These are phyloP conservation scores for Linum usitatissimum DNA, from an alignment of 345 rosid species.

Conservation along the genomic window DNA sequence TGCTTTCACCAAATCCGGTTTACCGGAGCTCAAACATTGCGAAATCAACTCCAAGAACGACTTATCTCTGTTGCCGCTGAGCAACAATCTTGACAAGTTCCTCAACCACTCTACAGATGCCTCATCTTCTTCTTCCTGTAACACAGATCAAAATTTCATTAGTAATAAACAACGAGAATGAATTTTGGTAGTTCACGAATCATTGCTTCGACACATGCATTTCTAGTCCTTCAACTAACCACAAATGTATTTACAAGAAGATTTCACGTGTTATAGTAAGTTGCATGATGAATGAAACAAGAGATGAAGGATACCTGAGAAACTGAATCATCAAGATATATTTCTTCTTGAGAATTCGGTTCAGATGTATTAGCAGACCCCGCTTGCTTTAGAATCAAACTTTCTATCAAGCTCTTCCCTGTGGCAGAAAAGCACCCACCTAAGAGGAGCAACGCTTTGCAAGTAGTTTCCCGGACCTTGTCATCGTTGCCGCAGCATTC, in stretches of 20 bases:
- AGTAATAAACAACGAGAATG: no score
- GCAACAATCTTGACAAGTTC: constrained; percentile 31
- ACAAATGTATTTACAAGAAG: neutral
- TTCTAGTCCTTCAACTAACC: neutral
- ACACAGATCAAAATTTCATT: neutral
- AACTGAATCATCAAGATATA: constrained; percentile 10
- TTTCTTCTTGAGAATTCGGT: constrained; percentile 17
- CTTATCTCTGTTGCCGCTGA: constrained; percentile 23
- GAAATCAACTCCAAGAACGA: constrained; percentile 34
- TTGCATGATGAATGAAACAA: neutral
- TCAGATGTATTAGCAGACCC: constrained; percentile 17
- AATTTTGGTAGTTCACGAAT: no score
- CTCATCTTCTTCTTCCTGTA: constrained; percentile 35
- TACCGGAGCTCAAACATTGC: constrained; percentile 31
- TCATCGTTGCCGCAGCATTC: constrained; percentile 28
- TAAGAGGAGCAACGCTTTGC: constrained; percentile 38
- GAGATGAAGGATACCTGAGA: constrained; percentile 20
- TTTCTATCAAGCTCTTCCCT: constrained; percentile 24
- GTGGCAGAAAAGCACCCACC: constrained; percentile 33
- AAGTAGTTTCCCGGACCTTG: constrained; percentile 29
- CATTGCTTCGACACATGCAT: no score
- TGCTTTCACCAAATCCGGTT: constrained; percentile 21
- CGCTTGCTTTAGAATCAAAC: constrained; percentile 40
- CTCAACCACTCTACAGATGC: constrained; percentile 27
- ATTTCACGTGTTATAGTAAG: neutral